These are phyloP conservation scores for Puccinia horiana DNA, from an alignment of 1,284 basidiomycete genomes.

Conservation along the genomic window DNA sequence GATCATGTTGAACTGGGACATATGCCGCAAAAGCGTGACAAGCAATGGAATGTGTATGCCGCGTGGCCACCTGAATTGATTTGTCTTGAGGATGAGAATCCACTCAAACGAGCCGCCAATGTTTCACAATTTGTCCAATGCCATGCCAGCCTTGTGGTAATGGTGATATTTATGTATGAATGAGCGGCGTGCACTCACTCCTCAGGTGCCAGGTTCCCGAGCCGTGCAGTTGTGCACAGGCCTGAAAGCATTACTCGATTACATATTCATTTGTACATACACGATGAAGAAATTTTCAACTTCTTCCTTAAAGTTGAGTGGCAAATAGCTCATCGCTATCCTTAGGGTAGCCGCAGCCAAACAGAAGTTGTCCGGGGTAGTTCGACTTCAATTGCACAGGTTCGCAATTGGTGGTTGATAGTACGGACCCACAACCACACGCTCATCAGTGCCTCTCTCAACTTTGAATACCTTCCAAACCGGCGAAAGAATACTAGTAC, in stretches of 20 bases:
- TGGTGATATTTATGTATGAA: background rate
- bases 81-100: background rate
- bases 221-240: slow-evolving; percentile 3
- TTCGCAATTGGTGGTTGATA: background rate
- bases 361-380: background rate
- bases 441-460: background rate
- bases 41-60: slow-evolving; percentile 14
- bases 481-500: background rate
- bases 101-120: background rate
- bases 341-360: background rate
- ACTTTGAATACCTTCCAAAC: background rate
- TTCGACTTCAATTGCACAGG: background rate
- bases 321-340: background rate
- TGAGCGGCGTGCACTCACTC: background rate
- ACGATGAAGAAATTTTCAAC: background rate
- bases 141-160: background rate
- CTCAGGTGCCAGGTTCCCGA: background rate
- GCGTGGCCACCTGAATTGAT: slow-evolving; percentile 4
- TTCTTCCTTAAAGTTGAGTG: background rate
- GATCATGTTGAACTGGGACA: background rate
- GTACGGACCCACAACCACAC: background rate
- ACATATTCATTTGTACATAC: slow-evolving; percentile 6
- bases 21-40: slow-evolving; percentile 11
- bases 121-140: background rate
- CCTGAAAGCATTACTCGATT: background rate